These are phyloP conservation scores for Podospora fimiseda DNA, from an alignment of 495 filamentous ascomycete species.

Conservation along the genomic window DNA sequence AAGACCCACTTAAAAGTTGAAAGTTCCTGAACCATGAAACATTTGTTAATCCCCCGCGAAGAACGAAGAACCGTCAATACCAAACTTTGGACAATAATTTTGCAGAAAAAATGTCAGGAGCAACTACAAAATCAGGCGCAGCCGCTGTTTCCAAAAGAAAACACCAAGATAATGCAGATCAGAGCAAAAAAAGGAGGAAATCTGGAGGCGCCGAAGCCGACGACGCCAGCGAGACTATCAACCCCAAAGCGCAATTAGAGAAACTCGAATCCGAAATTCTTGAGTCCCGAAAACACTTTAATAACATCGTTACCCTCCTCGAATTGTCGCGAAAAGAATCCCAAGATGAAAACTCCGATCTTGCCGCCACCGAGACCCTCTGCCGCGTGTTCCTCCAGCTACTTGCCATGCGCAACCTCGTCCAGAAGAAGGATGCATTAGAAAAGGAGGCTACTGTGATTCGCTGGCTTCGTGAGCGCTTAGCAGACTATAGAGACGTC, in stretches of 20 bases:
- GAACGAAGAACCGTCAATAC: too few species aligned
- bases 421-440: conserved; percentile 52
- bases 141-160: conserved; percentile 40
- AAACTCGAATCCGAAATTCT: conserved; percentile 69
- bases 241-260: conserved; percentile 51
- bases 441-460: conserved; percentile 70
- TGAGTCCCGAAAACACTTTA: conserved; percentile 83
- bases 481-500: conserved; percentile 58
- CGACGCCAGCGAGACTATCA: conserved; percentile 26
- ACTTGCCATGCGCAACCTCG: conserved; percentile 66
- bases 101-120: conserved; percentile 20
- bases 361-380: conserved; percentile 68
- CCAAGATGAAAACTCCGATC: conserved; percentile 30
- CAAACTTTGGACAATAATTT: neutral
- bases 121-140: conserved; percentile 16
- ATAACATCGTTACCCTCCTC: conserved; percentile 77
- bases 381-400: conserved; percentile 87
- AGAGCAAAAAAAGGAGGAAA: conserved; percentile 46
- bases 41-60: neutral
- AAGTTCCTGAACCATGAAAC: too few species aligned
- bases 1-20: neutral
- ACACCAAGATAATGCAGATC: conserved; percentile 35
- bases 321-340: conserved; percentile 43
- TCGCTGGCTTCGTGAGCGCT: conserved; percentile 70
- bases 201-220: conserved; percentile 29